Base-by-base conservation (phyloP, 2,329 filamentous ascomycete genomes). In the Aspergillus ruber region DNA sequence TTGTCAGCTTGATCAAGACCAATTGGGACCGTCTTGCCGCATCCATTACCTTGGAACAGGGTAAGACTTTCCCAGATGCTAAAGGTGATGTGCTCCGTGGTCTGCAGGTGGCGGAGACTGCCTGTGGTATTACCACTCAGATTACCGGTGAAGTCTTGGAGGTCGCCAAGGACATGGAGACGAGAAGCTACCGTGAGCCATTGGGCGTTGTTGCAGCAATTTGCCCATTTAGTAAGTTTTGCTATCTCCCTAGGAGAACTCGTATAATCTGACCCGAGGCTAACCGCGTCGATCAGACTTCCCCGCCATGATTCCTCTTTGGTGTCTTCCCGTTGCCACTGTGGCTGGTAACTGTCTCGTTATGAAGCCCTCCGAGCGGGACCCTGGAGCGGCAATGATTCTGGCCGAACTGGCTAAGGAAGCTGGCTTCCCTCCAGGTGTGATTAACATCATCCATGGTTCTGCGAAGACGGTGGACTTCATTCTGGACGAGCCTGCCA, bases 91-190 rank as follows among this genome's bases (percentile, higher is more conserved):
- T 85, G 40, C 74, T 84, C 27, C 76, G 82, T 61, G 82, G 82
- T 51, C 68, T 85, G 50, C 82, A 85, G 67, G 82, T 85, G 36
- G 81, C 81, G 6, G 82, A 85, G 69, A 83, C 80, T 5, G 79
- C 81, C 27, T 85, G 82, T 57, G 82, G 81, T 41, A 84, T 85
- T 62, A 83, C 82, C 2, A 82, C 79, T 1, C 82, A 84, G 64
- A 71, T 84, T 61, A 78, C 78, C 7, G 82, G 82, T 32, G 81
- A 84, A 65, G 78, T 85, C n/a, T 71, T 85, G 29, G 81, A 85
- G 66, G 82, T 85, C n/a, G 76, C 66, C 45, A 84, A 84, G 72
- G 82, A 85, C 58, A 85, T 85, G 82, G 82, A 85, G 70, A 85
- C 82, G 6, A 71, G 82, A 52, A 82, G 76, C 53, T 85, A 85